These are phyloP conservation scores for Bonia amplexicaulis DNA, from an alignment of 176 grass and related monocot genomes.

Conservation along the genomic window DNA sequence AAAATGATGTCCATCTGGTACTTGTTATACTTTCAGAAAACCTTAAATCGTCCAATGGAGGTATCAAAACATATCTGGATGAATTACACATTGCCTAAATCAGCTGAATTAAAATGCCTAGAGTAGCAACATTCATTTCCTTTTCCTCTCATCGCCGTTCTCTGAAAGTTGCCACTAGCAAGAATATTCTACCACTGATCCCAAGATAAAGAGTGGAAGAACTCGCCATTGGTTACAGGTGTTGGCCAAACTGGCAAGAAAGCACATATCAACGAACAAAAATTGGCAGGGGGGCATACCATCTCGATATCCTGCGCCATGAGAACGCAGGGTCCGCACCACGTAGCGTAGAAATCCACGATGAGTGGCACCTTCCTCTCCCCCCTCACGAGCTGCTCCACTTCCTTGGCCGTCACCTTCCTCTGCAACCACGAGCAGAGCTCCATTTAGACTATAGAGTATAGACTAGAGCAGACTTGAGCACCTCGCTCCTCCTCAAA, in stretches of 20 bases:
- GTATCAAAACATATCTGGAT: neutral
- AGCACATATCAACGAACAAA: neutral
- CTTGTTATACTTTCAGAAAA: neutral
- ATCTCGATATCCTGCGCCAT: slow-evolving; percentile 92
- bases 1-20: neutral
- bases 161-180: neutral
- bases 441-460: neutral
- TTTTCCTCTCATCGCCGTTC: neutral
- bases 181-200: neutral
- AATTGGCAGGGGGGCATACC: slow-evolving; percentile 30
- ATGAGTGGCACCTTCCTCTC: slow-evolving; percentile 57
- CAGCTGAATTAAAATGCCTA: neutral
- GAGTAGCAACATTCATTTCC: neutral
- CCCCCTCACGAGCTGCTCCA: slow-evolving; percentile 46
- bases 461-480: neutral
- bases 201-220: neutral
- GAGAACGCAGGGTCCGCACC: slow-evolving; percentile 78
- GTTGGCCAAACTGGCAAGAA: neutral
- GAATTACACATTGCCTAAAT: neutral
- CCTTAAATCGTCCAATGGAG: neutral
- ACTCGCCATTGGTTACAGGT: neutral
- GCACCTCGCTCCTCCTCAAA: neutral
- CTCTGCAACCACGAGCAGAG: slow-evolving; percentile 35
- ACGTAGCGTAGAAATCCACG: slow-evolving; percentile 70
- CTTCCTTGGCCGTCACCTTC: slow-evolving; percentile 61